A percentile compares a stretch with the other conserved stretches of the same genome.
Evolutionary conservation across 1,139 yeast species (phyloP).

Genomic region (Debaryomyces singareniensis): DNA sequence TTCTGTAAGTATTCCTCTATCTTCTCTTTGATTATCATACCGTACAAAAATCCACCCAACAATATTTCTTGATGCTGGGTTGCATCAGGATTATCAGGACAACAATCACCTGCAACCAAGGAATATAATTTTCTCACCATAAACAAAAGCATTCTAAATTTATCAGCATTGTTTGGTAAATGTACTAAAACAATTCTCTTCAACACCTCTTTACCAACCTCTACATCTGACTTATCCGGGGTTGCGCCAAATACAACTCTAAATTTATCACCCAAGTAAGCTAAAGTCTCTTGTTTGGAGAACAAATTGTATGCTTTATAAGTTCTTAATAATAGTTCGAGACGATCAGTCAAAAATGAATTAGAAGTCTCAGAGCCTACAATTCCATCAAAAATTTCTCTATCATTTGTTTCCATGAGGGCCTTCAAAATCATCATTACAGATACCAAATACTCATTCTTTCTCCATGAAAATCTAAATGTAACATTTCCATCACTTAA

Average conservation of each 20-base stretch:
- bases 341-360: conserved; percentile 95
- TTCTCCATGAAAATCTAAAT: conserved; percentile 94
- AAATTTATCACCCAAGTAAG: conserved; percentile 92
- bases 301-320: conserved; percentile 76
- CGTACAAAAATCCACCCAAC: conserved; percentile 92
- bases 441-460: conserved; percentile 91
- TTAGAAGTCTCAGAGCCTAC: conserved; percentile 83
- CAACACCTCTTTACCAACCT: conserved; percentile 83
- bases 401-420: conserved; percentile 80
- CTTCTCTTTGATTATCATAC: conserved; percentile 94
- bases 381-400: conserved; percentile 93
- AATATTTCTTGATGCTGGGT: conserved; percentile 97
- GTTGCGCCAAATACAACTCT: conserved; percentile 89
- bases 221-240: conserved; percentile 81
- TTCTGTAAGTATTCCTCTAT: conserved; percentile 84
- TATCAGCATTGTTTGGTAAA: conserved; percentile 63
- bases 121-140: conserved; percentile 95
- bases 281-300: conserved; percentile 81
- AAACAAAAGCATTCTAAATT: conserved; percentile 79
- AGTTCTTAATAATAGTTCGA: conserved; percentile 83
- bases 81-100: conserved; percentile 98
- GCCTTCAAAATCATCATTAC: conserved; percentile 92
- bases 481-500: conserved; percentile 95
- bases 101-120: conserved; percentile 92
- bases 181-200: conserved; percentile 86